Evolutionary conservation across 1,284 basidiomycete genomes (phyloP).

Genomic region (Vanrija pseudolonga): DNA sequence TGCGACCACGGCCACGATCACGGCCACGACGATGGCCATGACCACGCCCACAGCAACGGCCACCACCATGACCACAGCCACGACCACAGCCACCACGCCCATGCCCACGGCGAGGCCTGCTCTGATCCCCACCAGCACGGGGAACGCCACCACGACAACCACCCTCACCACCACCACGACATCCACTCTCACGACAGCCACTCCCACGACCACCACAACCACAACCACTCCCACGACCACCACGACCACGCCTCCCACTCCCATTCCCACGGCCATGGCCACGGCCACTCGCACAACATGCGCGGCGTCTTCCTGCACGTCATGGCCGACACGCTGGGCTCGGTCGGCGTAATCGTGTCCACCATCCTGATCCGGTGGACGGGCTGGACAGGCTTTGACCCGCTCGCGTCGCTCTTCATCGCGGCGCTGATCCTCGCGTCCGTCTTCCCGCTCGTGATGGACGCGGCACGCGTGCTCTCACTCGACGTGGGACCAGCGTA

Average conservation of each 20-base stretch:
- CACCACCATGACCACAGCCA: slow-evolving; percentile 12
- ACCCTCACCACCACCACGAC: neutral
- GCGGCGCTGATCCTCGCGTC: slow-evolving; percentile 91
- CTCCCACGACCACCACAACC: neutral
- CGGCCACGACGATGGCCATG: slow-evolving; percentile 22
- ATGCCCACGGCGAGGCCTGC: slow-evolving; percentile 6
- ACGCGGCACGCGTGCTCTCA: slow-evolving; percentile 82
- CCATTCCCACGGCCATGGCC: slow-evolving; percentile 41
- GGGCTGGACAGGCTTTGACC: slow-evolving; percentile 99
- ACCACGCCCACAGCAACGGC: slow-evolving; percentile 12
- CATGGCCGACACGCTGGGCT: slow-evolving; percentile 34
- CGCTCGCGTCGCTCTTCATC: slow-evolving; percentile 95
- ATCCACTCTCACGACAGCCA: neutral
- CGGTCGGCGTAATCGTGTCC: slow-evolving; percentile 95
- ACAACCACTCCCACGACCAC: slow-evolving; percentile 11
- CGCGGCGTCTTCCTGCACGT: slow-evolving; percentile 85
- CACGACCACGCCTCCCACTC: slow-evolving; percentile 39
- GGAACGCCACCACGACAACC: slow-evolving; percentile 8
- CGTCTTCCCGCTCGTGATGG: slow-evolving; percentile 90
- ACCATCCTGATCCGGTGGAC: slow-evolving; percentile 93
- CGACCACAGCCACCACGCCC: slow-evolving; percentile 9
- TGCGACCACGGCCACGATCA: slow-evolving; percentile 15
- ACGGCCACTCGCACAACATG: slow-evolving; percentile 95
- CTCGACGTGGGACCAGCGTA: slow-evolving; percentile 73
- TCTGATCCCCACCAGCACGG: slow-evolving; percentile 13